Conservation (phyloP, 2,329 filamentous ascomycete species). For the Onygenales sp. region DNA sequence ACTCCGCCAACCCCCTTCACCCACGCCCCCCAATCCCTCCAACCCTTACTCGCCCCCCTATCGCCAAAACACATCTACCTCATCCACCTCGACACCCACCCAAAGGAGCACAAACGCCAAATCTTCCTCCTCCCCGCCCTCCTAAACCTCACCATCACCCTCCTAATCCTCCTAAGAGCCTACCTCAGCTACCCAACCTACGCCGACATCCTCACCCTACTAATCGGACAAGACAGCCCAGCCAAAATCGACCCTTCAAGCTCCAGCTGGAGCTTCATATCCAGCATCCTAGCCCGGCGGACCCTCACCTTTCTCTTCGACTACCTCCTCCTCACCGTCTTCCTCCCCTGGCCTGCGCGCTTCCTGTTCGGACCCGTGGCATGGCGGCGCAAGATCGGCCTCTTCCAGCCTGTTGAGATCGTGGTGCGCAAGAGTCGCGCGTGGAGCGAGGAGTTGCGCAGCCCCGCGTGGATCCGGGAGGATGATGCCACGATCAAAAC, state of each 20-base stretch:
- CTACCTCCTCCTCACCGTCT: conserved; percentile 56
- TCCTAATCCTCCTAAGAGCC: conserved; percentile 58
- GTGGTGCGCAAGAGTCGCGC: conserved; percentile 62
- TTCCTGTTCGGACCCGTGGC: conserved; percentile 60
- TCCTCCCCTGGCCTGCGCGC: conserved; percentile 64
- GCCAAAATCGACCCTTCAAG: conserved; percentile 53
- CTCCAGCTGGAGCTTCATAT: conserved; percentile 48
- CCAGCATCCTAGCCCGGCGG: conserved; percentile 49
- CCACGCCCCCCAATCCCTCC: conserved; percentile 51
- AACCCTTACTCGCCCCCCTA: conserved; percentile 58
- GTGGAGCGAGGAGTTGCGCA: conserved; percentile 47
- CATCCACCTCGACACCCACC: conserved; percentile 67
- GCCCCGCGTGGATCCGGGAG: conserved; percentile 30
- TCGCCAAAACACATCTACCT: conserved; percentile 67
- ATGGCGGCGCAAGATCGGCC: conserved; percentile 69
- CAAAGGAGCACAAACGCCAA: conserved; percentile 63
- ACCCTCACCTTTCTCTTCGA: conserved; percentile 62
- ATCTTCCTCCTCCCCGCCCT: conserved; percentile 71
- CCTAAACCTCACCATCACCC: conserved; percentile 61
- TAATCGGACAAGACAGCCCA: conserved; percentile 57
- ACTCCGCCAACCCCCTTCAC: conserved; percentile 53
- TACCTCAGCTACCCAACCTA: conserved; percentile 66
- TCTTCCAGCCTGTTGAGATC: conserved; percentile 73
- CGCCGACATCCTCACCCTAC: conserved; percentile 52
- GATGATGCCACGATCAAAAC: conserved; percentile 45